Conservation (phyloP, 1,139 yeast species). For the Williopsis jadinii region DNA sequence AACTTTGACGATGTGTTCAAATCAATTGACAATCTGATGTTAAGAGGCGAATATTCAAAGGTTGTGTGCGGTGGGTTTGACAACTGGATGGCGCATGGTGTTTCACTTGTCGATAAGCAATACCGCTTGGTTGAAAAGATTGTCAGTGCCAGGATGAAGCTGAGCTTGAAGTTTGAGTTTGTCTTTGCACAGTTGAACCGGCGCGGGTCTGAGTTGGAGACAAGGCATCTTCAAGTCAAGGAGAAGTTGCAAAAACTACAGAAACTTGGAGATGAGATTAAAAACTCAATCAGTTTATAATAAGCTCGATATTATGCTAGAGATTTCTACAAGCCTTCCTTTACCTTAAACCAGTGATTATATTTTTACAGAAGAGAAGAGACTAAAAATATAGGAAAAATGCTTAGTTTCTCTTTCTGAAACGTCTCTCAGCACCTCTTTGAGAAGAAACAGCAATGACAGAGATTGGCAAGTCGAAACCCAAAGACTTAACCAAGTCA, state of each 20-base stretch:
- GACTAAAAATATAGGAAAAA: constrained; percentile 8
- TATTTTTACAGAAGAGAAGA: constrained; percentile 1
- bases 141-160: constrained; percentile 31
- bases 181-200: constrained; percentile 30
- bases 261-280: constrained; percentile 34
- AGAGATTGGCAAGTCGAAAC: constrained; percentile 91
- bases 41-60: constrained; percentile 21
- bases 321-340: not conserved
- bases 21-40: constrained; percentile 8
- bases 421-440: constrained; percentile 89
- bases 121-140: constrained; percentile 27
- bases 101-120: constrained; percentile 26
- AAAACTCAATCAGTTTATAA: constrained; percentile 23
- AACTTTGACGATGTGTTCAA: constrained; percentile 10
- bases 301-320: not conserved
- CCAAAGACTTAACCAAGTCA: constrained; percentile 91
- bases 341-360: constrained; percentile 12
- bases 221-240: constrained; percentile 29
- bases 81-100: constrained; percentile 33
- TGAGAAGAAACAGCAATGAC: constrained; percentile 90
- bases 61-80: constrained; percentile 24
- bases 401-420: constrained; percentile 83
- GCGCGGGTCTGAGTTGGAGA: constrained; percentile 30
- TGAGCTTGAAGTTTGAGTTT: constrained; percentile 30
- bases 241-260: constrained; percentile 30